phyloP scores from a whole-genome alignment of 179 eudicot genomes.

The Silene coronaria region DNA sequence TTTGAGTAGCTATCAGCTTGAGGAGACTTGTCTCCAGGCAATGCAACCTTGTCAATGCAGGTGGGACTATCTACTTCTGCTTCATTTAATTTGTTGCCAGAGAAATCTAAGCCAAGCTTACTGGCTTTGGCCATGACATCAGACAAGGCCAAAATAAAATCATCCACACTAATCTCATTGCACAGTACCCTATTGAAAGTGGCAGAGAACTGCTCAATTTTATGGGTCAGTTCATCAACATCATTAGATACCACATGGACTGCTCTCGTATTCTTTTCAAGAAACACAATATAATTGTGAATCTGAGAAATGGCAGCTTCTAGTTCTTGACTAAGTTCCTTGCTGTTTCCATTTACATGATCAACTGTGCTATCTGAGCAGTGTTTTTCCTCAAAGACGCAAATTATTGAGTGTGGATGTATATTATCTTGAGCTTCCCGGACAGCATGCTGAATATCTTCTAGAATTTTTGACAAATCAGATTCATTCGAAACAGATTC shows the following conservation, averaged over 20 bases:
- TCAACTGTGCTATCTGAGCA: slow-evolving; percentile 29
- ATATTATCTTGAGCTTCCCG: slow-evolving; percentile 46
- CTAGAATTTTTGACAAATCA: slow-evolving; percentile 46
- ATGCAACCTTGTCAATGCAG: slow-evolving; percentile 89
- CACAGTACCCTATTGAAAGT: slow-evolving; percentile 41
- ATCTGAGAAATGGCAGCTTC: slow-evolving; percentile 56
- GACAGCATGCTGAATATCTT: slow-evolving; percentile 51
- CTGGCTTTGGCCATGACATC: slow-evolving; percentile 52
- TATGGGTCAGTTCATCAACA: slow-evolving; percentile 38
- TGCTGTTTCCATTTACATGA: slow-evolving; percentile 23
- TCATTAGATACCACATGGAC: slow-evolving; percentile 35
- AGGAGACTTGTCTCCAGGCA: slow-evolving; percentile 66
- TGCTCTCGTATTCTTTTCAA: slow-evolving; percentile 56
- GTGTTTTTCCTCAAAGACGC: slow-evolving; percentile 40
- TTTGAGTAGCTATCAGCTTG: slow-evolving; percentile 47
- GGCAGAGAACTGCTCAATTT: slow-evolving; percentile 49
- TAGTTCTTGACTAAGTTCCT: slow-evolving; percentile 34
- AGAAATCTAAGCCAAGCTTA: slow-evolving; percentile 48
- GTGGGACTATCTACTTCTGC: slow-evolving; percentile 59
- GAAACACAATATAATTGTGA: slow-evolving; percentile 46
- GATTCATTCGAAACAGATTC: slow-evolving; percentile 57
- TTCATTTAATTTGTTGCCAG: slow-evolving; percentile 55
- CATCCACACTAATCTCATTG: slow-evolving; percentile 40
- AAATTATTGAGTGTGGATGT: slow-evolving; percentile 33
- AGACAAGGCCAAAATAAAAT: slow-evolving; percentile 64